Conservation (phyloP, 1,284 basidiomycete genomes). For the Coniferiporia weirii region DNA sequence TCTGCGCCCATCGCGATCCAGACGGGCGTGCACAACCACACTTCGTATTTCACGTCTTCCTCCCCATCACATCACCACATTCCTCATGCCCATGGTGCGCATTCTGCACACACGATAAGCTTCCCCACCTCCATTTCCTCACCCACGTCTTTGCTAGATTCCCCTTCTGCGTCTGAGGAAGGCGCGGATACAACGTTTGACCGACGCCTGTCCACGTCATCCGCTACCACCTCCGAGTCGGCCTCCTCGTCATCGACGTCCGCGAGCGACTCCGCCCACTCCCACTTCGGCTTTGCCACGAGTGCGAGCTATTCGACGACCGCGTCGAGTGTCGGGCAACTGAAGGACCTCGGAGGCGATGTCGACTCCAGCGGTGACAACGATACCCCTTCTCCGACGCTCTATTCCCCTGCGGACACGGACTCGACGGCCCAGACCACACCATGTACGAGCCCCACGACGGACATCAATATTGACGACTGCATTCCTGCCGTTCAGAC, state of each 20-base stretch:
- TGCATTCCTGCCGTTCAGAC: constrained; percentile 14
- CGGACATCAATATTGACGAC: constrained; percentile 17
- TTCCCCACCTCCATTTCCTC: constrained; percentile 18
- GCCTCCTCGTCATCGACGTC: constrained; percentile 15
- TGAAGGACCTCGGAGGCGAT: constrained; percentile 11
- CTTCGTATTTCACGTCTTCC: constrained; percentile 19
- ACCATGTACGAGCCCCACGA: constrained; percentile 15
- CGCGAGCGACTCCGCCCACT: constrained; percentile 12
- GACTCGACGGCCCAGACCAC: constrained; percentile 13
- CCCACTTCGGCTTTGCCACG: constrained; percentile 15
- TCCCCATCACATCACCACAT: constrained; percentile 19
- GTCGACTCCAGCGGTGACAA: neutral
- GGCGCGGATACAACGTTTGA: constrained; percentile 6
- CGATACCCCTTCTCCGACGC: constrained; percentile 6
- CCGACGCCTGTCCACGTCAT: constrained; percentile 24
- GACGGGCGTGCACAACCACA: constrained; percentile 22
- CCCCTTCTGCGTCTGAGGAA: constrained; percentile 13
- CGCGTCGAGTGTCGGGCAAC: constrained; percentile 13
- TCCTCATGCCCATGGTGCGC: constrained; percentile 26
- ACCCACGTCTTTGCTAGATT: constrained; percentile 14
- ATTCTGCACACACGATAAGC: constrained; percentile 20
- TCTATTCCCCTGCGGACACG: constrained; percentile 4
- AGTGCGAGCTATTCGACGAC: constrained; percentile 18
- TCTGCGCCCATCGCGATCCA: constrained; percentile 20
- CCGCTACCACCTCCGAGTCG: constrained; percentile 12